Percentiles rank a stretch among this genome's conserved stretches.
Evolutionary conservation across 1,284 basidiomycete species (phyloP).

Genomic region (Leccinum pachyderme): DNA sequence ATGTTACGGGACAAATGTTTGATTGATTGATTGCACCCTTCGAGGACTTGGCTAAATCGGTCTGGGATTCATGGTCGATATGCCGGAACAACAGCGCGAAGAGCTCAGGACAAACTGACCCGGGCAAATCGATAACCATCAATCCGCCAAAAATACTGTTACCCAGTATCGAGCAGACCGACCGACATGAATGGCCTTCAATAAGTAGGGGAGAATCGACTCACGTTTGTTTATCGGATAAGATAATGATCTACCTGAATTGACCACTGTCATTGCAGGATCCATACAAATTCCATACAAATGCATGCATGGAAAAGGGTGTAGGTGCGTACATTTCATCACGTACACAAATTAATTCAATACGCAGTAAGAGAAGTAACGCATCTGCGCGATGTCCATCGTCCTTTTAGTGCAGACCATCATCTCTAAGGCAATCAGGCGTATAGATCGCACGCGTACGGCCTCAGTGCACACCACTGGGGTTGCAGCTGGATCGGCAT

Average conservation of each 20-base stretch:
- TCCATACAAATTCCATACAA: not conserved
- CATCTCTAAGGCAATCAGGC: constrained; percentile 31
- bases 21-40: no score
- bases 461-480: constrained; percentile 67
- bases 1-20: no score
- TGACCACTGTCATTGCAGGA: not conserved
- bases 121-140: no score
- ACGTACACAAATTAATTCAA: not conserved
- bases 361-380: not conserved
- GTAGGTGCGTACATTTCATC: not conserved
- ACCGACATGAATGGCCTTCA: no score
- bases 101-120: no score
- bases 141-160: no score
- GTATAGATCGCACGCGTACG: constrained; percentile 48
- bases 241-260: not conserved
- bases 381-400: not conserved
- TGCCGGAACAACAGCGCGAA: no score
- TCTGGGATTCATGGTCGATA: no score
- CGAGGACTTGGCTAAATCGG: not conserved
- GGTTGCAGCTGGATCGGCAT: constrained; percentile 64
- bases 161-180: no score
- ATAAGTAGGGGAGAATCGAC: no score
- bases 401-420: not conserved
- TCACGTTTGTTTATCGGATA: not conserved
- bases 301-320: not conserved